Conservation (phyloP, 2,329 filamentous ascomycete genomes). For the Madurella fahalii region DNA sequence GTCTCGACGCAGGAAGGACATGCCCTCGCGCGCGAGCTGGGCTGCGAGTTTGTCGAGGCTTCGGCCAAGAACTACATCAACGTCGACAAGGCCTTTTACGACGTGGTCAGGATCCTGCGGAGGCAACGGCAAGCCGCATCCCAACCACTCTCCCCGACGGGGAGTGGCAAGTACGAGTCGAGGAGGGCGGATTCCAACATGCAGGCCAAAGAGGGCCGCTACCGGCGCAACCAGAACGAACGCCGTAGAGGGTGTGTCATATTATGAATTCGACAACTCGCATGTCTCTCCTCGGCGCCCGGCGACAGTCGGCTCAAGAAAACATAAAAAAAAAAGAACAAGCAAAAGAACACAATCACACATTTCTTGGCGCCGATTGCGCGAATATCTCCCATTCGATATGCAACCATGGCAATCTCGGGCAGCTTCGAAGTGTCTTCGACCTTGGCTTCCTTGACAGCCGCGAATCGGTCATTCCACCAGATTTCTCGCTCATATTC, state of each 20-base stretch:
- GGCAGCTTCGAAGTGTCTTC: background rate
- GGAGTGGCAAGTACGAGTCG: constrained; percentile 24
- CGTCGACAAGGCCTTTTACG: constrained; percentile 97
- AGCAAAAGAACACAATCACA: background rate
- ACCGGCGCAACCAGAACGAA: constrained; percentile 28
- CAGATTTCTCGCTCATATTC: constrained; percentile 24
- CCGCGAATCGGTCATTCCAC: constrained; percentile 3
- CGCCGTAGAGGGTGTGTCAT: constrained; percentile 38
- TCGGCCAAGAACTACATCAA: constrained; percentile 98
- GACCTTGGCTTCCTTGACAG: constrained; percentile 9
- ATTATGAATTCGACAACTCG: constrained; percentile 33
- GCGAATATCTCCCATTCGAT: constrained; percentile 6
- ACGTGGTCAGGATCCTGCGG: constrained; percentile 87
- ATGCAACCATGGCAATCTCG: constrained; percentile 21
- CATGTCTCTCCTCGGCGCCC: background rate
- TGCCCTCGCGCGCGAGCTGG: constrained; percentile 83
- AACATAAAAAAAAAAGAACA: background rate
- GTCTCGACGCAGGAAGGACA: constrained; percentile 96
- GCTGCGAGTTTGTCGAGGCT: constrained; percentile 94
- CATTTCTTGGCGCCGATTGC: constrained; percentile 2
- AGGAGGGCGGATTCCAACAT: constrained; percentile 20
- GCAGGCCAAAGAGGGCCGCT: constrained; percentile 29
- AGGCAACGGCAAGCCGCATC: constrained; percentile 40
- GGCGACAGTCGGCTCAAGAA: background rate
- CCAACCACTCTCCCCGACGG: constrained; percentile 21